A percentile compares a stretch with the other conserved stretches of the same genome.
Evolutionary conservation across 228 moss, liverwort and hornwort species (phyloP).

Genomic region (Sphagnum magellanicum): DNA sequence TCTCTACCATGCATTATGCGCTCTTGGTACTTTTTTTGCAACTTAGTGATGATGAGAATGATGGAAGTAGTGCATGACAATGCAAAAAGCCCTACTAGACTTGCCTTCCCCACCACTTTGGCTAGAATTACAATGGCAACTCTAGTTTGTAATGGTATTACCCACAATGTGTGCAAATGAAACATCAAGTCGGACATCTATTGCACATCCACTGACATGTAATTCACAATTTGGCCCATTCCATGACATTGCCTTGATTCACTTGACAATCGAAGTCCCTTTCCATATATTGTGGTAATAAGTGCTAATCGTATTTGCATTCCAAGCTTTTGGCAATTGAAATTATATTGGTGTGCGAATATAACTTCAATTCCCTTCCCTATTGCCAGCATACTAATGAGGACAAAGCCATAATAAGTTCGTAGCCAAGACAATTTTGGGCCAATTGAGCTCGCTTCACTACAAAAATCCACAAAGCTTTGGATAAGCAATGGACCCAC

Average conservation of each 20-base stretch:
- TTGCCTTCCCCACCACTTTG: slow-evolving; percentile 50
- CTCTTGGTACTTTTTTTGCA: slow-evolving; percentile 31
- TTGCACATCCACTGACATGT: slow-evolving; percentile 88
- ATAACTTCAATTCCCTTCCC: slow-evolving; percentile 54
- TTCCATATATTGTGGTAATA: slow-evolving; percentile 67
- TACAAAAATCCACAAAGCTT: slow-evolving; percentile 48
- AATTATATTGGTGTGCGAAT: slow-evolving; percentile 52
- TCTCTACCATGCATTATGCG: slow-evolving; percentile 72
- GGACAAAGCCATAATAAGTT: too few relatives aligned
- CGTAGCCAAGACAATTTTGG: too few relatives aligned
- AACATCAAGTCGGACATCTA: slow-evolving; percentile 53
- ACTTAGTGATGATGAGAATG: slow-evolving; percentile 18
- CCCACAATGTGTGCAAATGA: slow-evolving; percentile 75
- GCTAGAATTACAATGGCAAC: slow-evolving; percentile 49
- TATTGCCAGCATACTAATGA: slow-evolving; percentile 42
- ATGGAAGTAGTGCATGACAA: slow-evolving; percentile 20
- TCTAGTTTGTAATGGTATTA: slow-evolving; percentile 49
- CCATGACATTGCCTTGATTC: slow-evolving; percentile 63
- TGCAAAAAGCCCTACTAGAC: slow-evolving; percentile 48
- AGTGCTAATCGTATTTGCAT: slow-evolving; percentile 67
- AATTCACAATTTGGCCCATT: slow-evolving; percentile 83
- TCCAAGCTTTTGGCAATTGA: slow-evolving; percentile 62
- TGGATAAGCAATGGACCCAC: slow-evolving; percentile 70
- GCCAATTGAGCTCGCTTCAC: too few relatives aligned
- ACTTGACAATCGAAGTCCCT: slow-evolving; percentile 72